Base-by-base conservation (phyloP, 176 grass and related monocot species). In the Poa pratensis region DNA sequence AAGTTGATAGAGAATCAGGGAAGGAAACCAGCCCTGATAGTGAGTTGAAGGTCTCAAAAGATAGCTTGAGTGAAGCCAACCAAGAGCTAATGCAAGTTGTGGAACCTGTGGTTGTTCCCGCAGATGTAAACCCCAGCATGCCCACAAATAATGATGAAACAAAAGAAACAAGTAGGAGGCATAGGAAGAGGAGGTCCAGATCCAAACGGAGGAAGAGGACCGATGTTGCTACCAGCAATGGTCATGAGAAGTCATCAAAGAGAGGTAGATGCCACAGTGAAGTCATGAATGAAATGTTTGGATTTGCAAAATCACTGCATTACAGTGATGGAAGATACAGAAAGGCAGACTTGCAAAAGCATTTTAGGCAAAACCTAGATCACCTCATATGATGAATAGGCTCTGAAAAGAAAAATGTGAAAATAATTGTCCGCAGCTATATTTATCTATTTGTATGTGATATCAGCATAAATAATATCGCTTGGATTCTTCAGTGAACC, bases 171-270 rank as follows among this genome's bases (percentile, higher is more conserved):
- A 87, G 43, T 45, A 91, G 80, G 76, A 87, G 81, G 59, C 85
- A 20, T 66, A 87, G 80, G 81, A 80, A 63, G 80, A 91, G 85
- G 80, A 90, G 65, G 58, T 84, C 63, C 48, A 84, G 89, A 84
- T 87, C 89, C 27, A 91, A 70, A 62, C 84, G 81, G 61, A 91
- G 79, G 60, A 87, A 80, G 76, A 87, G 81, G 76, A 30, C 23
- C 2, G 43, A 74, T 2, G 75, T 80, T 80, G 40, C 69, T 85
- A 28, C 62, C 66, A 63, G n/a, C 51, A 82, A 82, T 52, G 75
- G 72, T 77, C 18, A 72, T 61, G 67, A 62, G 26, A 57, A 77
- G 30, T 23, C 50, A 69, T 27, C 77, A 81, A 85, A 69, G 42
- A 6, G 51, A 87, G 58, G 80, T 80, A 76, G 81, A 86, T 42